Percentiles rank a stretch among this genome's conserved stretches.
Conservation (phyloP, 176 grass and related monocot genomes). For the Alloteropsis semialata region DNA sequence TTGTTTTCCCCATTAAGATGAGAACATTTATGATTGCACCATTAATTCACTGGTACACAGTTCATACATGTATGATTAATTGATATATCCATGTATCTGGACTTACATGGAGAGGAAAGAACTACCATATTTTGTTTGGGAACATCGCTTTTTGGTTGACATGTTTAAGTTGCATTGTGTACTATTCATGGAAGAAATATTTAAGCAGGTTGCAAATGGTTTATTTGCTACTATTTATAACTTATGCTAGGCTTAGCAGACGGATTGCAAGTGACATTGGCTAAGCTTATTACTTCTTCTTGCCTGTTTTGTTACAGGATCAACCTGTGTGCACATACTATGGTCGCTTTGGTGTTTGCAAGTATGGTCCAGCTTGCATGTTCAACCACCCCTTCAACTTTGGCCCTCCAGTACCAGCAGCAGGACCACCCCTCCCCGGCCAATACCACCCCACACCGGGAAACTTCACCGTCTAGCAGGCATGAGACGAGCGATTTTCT, state of each 20-base stretch:
- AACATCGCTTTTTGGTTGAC: neutral
- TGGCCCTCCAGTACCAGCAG: constrained; percentile 33
- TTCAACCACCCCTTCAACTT: constrained; percentile 80
- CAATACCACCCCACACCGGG: constrained; percentile 39
- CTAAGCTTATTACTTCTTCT: neutral
- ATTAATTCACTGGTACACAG: neutral
- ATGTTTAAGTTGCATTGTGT: neutral
- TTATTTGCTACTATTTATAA: neutral
- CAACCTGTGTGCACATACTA: constrained; percentile 80
- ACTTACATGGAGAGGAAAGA: neutral
- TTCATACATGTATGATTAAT: neutral
- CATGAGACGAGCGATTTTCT: constrained; percentile 22
- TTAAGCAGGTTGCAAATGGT: neutral
- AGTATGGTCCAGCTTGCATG: constrained; percentile 71
- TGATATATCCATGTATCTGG: neutral
- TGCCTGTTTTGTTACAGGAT: constrained; percentile 48
- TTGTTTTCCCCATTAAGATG: neutral
- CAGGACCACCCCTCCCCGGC: constrained; percentile 37
- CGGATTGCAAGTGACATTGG: neutral
- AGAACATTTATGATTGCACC: neutral
- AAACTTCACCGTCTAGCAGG: constrained; percentile 41
- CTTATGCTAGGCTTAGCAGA: neutral
- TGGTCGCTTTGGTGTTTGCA: constrained; percentile 65
- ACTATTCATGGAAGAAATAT: neutral
- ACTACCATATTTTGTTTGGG: neutral